Evolutionary conservation across 805 yeast genomes (phyloP).

Genomic region (Candida yuanshanica): DNA sequence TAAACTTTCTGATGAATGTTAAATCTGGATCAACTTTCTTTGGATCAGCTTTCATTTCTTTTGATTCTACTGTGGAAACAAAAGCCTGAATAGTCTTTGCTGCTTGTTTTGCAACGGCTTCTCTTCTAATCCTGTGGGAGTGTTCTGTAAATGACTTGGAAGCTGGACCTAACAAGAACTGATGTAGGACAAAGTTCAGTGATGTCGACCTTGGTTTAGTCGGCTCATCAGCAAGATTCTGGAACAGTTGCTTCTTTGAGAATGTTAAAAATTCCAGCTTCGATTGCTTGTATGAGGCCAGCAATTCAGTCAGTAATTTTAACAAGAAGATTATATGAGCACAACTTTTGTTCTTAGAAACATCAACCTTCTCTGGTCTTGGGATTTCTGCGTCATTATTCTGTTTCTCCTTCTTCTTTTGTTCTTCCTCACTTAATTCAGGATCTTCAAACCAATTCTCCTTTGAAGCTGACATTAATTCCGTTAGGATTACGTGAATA

Average conservation of each 20-base stretch:
- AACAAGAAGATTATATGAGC: constrained; percentile 64
- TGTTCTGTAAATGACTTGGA: constrained; percentile 24
- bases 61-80: constrained; percentile 45
- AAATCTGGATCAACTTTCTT: constrained; percentile 61
- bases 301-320: constrained; percentile 60
- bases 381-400: constrained; percentile 22
- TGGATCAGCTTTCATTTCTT: constrained; percentile 31
- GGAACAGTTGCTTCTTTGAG: constrained; percentile 46
- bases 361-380: constrained; percentile 25
- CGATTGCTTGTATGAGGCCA: constrained; percentile 73
- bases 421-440: constrained; percentile 17
- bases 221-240: constrained; percentile 22
- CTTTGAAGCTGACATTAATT: constrained; percentile 48
- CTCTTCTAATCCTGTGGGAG: constrained; percentile 43
- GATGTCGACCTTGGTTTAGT: constrained; percentile 73
- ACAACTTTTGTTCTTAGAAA: constrained; percentile 50
- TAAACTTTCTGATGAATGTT: constrained; percentile 66
- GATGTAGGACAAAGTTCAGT: constrained; percentile 70
- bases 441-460: constrained; percentile 39
- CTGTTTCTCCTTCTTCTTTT: constrained; percentile 27
- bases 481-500: constrained; percentile 55
- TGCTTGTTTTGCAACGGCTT: constrained; percentile 56
- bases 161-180: constrained; percentile 49
- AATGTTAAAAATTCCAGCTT: constrained; percentile 79
- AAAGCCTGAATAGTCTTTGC: constrained; percentile 56